Evolutionary conservation across 352 stramenopile genomes (phyloP), one percentile per base, ranked within the genome.

Genomic region (Globisporangium spiculum): DNA sequence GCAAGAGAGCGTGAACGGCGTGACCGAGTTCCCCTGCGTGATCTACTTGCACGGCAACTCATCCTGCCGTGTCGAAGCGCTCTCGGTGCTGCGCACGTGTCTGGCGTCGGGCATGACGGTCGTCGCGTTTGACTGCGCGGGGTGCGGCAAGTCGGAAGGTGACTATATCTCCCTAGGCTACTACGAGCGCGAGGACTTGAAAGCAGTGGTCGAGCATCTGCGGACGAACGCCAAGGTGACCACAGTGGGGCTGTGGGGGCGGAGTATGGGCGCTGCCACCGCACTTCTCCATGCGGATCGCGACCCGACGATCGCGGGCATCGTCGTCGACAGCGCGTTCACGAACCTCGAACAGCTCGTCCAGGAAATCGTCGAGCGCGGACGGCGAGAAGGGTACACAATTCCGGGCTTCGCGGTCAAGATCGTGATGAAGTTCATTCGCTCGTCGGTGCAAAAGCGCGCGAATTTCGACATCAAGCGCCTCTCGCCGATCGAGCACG

Each of bases 21-120:
- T 76, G 26, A 68, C 61, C 3, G 72, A 83, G 46, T 73, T 95
- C 54, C 90, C 92, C 16, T 98, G 96, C 71, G 83, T 99, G 4
- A 98, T 99, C 65, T 99, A 99, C 66, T 84, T 99, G 65, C 98
- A 99, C 71, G 98, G 98, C 61, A 99, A 99, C 75, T 98, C 93
- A 10, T 98, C 91, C 14, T 97, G 93, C 68, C 83, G 97, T 1
- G 81, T 98, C 0, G 97, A 99, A 74, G 93, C 97, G n/a, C 68
- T 99, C 12, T 94, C 96, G 4, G 97, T 89, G 60, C 92, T 89
- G 52, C 75, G 77, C 48, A 97, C 75, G 57, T 82, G 98, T 18
- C 84, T 99, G 16, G 89, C 83, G 20, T 87, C 98, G 9, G 98
- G 98, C 2, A 72, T 98, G n/a, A 91, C 94, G 0, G 86, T 99